A percentile compares a stretch with the other conserved stretches of the same genome.
Conservation (phyloP, 2,329 filamentous ascomycete genomes). For the Colletotrichum sp. region DNA sequence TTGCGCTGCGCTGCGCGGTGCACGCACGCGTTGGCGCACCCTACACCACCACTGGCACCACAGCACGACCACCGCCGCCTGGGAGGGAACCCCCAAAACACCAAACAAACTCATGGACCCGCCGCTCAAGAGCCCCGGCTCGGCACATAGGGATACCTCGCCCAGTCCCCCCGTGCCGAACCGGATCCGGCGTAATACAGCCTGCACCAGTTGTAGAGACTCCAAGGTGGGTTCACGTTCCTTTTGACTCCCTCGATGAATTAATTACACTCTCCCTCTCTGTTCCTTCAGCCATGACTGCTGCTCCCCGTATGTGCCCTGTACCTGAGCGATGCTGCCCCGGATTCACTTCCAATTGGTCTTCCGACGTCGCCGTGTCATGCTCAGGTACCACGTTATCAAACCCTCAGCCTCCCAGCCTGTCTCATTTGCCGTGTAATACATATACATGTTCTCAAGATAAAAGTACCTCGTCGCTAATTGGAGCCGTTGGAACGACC, state of each 20-base stretch:
- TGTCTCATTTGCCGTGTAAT: neutral
- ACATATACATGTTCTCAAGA: neutral
- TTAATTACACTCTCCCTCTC: neutral
- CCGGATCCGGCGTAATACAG: slow-evolving; percentile 34
- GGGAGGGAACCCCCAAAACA: neutral
- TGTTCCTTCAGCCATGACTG: neutral
- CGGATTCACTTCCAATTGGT: slow-evolving; percentile 10
- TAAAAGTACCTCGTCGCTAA: neutral
- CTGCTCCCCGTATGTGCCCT: neutral
- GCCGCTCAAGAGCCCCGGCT: slow-evolving; percentile 18
- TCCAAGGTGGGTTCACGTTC: slow-evolving; percentile 37
- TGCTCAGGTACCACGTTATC: neutral
- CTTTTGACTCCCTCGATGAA: neutral
- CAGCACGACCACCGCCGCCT: neutral
- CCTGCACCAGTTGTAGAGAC: slow-evolving; percentile 35
- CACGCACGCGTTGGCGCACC: slow-evolving; percentile 10
- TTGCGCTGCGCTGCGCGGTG: neutral
- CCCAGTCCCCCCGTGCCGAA: slow-evolving; percentile 22
- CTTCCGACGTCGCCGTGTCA: neutral
- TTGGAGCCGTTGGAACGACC: neutral
- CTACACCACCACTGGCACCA: neutral
- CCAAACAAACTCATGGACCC: slow-evolving; percentile 11
- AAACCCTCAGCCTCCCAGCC: neutral
- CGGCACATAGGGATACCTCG: slow-evolving; percentile 9
- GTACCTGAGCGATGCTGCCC: neutral